These are phyloP conservation scores for Ophiostoma sp. DNA, from an alignment of 2,329 filamentous ascomycete species.

Conservation along the genomic window DNA sequence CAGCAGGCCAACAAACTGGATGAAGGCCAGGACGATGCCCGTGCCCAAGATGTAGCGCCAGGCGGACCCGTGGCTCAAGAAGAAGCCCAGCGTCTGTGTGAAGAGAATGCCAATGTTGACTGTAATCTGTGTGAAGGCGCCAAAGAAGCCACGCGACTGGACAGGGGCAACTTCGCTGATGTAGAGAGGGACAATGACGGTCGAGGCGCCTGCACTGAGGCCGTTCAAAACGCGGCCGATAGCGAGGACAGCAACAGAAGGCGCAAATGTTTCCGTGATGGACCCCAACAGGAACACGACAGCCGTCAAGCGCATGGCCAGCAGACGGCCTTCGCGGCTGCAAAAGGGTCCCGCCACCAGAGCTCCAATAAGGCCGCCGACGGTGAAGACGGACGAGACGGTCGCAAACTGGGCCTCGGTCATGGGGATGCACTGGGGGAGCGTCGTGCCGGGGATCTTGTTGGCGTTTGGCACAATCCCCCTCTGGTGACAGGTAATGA, in stretches of 20 bases:
- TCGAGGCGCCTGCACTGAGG: constrained; percentile 80
- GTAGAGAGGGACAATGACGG: constrained; percentile 92
- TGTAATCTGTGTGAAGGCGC: constrained; percentile 84
- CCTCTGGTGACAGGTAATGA: constrained; percentile 77
- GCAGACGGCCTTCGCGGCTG: constrained; percentile 71
- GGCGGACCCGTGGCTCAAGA: constrained; percentile 73
- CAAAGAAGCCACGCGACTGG: constrained; percentile 74
- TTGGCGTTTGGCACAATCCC: constrained; percentile 37
- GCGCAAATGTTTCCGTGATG: constrained; percentile 69
- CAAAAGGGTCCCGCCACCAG: constrained; percentile 77
- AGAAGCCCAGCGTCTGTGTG: constrained; percentile 83
- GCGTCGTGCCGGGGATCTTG: constrained; percentile 37
- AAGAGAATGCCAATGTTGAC: constrained; percentile 88
- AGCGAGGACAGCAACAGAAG: constrained; percentile 65
- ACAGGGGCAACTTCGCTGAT: constrained; percentile 87
- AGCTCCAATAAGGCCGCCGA: constrained; percentile 84
- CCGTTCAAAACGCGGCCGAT: constrained; percentile 78
- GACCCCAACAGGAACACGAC: constrained; percentile 76
- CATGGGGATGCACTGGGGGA: constrained; percentile 87
- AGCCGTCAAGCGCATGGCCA: constrained; percentile 75
- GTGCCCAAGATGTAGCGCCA: constrained; percentile 83
- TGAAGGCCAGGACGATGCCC: constrained; percentile 66
- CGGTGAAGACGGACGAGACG: constrained; percentile 85
- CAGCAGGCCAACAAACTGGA: constrained; percentile 70
- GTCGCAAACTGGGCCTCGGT: constrained; percentile 76